phyloP scores from a whole-genome alignment of 2,329 filamentous ascomycete genomes.

The Pleurostoma richardsiae region DNA sequence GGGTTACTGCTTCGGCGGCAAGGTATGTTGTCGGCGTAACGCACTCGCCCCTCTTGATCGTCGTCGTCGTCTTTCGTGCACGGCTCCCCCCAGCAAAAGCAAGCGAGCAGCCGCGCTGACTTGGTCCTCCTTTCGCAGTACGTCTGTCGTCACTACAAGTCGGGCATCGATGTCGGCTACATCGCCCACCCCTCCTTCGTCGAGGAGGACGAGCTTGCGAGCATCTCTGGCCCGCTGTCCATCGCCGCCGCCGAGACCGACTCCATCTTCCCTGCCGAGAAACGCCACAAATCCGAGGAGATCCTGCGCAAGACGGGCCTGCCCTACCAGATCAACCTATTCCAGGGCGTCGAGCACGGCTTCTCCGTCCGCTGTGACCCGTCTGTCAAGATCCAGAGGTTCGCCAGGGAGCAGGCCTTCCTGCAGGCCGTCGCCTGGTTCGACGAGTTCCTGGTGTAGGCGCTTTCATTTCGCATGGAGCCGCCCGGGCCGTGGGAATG shows the following conservation, averaged over 20 bases:
- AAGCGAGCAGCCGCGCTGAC: neutral
- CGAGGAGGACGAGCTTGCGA: conserved; percentile 57
- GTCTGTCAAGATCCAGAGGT: conserved; percentile 52
- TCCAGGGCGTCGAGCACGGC: conserved; percentile 65
- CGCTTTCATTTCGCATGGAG: neutral
- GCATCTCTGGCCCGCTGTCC: conserved; percentile 62
- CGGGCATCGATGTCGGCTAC: conserved; percentile 65
- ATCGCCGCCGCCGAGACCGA: conserved; percentile 63
- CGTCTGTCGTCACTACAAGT: conserved; percentile 60
- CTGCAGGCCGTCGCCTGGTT: conserved; percentile 76
- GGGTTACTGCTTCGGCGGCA: conserved; percentile 74
- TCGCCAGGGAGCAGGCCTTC: conserved; percentile 78
- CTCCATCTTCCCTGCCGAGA: conserved; percentile 57
- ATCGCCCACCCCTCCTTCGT: conserved; percentile 76
- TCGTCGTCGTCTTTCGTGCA: neutral
- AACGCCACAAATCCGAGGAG: conserved; percentile 60
- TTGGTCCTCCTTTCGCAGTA: conserved; percentile 40
- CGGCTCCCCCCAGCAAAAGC: too few relatives aligned
- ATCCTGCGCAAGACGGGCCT: conserved; percentile 51
- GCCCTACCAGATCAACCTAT: conserved; percentile 75
- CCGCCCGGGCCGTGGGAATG: neutral
- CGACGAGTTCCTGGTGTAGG: conserved; percentile 47
- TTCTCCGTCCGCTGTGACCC: conserved; percentile 68
- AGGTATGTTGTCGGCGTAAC: conserved; percentile 34
- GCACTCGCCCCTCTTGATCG: neutral